phyloP scores from a whole-genome alignment of 2,329 filamentous ascomycete species.

The Pyricularia grisea region DNA sequence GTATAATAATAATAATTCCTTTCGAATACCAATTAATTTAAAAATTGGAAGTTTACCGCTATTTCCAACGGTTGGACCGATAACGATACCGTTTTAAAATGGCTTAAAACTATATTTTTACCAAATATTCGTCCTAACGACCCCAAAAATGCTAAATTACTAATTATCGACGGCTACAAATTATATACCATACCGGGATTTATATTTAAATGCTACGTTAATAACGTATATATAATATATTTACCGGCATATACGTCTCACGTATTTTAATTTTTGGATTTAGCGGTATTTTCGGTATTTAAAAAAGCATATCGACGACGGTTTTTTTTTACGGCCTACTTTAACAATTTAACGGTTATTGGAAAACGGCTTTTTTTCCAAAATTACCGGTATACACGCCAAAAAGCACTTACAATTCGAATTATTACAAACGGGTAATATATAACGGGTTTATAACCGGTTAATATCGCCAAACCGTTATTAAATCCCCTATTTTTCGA shows the following conservation, averaged over 20 bases:
- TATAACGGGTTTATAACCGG: background rate
- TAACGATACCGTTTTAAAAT: background rate
- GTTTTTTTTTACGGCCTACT: no score
- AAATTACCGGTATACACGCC: no score
- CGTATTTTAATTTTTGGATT: background rate
- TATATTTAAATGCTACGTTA: background rate
- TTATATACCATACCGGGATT: background rate
- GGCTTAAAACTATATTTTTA: background rate
- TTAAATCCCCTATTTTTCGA: background rate
- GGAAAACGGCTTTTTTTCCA: no score
- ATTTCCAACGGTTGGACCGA: background rate
- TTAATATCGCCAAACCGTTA: constrained; percentile 1
- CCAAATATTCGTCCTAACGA: background rate
- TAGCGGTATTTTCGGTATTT: background rate
- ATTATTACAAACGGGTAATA: no score
- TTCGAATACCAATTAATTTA: background rate
- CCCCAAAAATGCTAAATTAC: background rate
- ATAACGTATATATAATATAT: background rate
- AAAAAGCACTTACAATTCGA: no score
- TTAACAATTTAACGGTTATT: no score
- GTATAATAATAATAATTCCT: background rate
- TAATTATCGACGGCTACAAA: background rate
- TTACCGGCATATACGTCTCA: background rate
- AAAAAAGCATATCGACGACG: background rate
- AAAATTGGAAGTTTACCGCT: background rate